phyloP scores from a whole-genome alignment of 1,139 yeast species.

The Yamadazyma jaroonii region DNA sequence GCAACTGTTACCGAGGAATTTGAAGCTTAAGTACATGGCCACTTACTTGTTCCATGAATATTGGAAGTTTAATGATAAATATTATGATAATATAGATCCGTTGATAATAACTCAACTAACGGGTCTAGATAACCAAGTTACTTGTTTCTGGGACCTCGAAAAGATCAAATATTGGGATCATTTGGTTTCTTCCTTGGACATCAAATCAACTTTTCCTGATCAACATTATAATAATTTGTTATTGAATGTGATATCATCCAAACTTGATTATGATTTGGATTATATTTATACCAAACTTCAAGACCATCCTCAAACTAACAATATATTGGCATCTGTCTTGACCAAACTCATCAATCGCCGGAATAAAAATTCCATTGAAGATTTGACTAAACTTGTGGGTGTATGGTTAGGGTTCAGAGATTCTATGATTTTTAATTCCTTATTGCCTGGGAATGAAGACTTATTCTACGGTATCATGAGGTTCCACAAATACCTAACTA shows the following conservation, averaged over 20 bases:
- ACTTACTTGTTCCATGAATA: conserved; percentile 23
- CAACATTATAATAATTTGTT: conserved; percentile 12
- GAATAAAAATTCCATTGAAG: not conserved
- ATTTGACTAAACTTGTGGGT: conserved; percentile 13
- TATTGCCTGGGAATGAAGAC: conserved; percentile 28
- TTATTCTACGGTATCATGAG: conserved; percentile 24
- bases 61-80: conserved; percentile 22
- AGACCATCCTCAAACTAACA: conserved; percentile 22
- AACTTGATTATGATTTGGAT: not conserved
- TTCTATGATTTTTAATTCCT: conserved; percentile 27
- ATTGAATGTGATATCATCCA: conserved; percentile 4
- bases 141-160: conserved; percentile 28
- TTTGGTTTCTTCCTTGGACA: conserved; percentile 17
- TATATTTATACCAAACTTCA: not conserved
- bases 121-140: conserved; percentile 12
- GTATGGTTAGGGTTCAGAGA: conserved; percentile 28
- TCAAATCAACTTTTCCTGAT: conserved; percentile 10
- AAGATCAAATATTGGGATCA: conserved; percentile 30
- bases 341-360: conserved; percentile 12
- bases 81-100: conserved; percentile 18
- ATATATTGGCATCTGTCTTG: conserved; percentile 20
- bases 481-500: conserved; percentile 5
- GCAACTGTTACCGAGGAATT: conserved; percentile 13
- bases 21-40: conserved; percentile 9
- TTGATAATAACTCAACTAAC: conserved; percentile 18